Percentiles rank a stretch among this genome's conserved stretches.
phyloP scores from a whole-genome alignment of 2,329 filamentous ascomycete genomes.

The Metarhizium brunneum region DNA sequence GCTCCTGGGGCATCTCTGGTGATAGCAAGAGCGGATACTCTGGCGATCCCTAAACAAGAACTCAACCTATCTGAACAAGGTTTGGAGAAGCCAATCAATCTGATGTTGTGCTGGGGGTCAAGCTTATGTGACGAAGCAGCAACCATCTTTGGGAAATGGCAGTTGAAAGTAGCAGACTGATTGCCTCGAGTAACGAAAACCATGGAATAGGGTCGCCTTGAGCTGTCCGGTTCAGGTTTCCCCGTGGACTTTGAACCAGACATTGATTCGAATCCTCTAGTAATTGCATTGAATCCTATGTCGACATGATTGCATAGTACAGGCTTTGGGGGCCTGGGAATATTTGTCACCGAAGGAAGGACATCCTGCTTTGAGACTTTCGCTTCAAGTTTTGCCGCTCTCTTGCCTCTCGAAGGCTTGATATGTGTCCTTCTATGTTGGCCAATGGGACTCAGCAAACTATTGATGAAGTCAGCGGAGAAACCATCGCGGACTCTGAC shows the following conservation, averaged over 20 bases:
- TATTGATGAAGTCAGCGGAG: slow-evolving; percentile 20
- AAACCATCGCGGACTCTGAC: neutral
- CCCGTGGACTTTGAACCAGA: slow-evolving; percentile 12
- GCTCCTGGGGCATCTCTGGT: slow-evolving; percentile 46
- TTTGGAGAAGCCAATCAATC: slow-evolving; percentile 54
- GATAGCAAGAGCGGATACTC: slow-evolving; percentile 57
- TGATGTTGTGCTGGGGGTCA: slow-evolving; percentile 31
- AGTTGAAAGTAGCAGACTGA: slow-evolving; percentile 47
- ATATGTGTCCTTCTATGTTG: slow-evolving; percentile 46
- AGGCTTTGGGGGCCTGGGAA: slow-evolving; percentile 25
- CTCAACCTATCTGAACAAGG: slow-evolving; percentile 49
- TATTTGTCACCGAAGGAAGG: neutral
- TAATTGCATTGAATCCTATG: slow-evolving; percentile 56
- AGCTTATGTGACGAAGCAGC: slow-evolving; percentile 36
- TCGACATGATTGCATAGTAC: slow-evolving; percentile 49
- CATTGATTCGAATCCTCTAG: slow-evolving; percentile 43
- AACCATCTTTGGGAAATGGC: slow-evolving; percentile 49
- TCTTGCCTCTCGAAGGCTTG: slow-evolving; percentile 51
- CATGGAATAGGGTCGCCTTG: slow-evolving; percentile 30
- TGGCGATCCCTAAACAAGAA: slow-evolving; percentile 47
- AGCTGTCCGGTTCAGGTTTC: neutral
- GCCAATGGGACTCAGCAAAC: slow-evolving; percentile 55
- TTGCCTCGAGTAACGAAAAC: slow-evolving; percentile 51
- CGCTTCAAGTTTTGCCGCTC: slow-evolving; percentile 33
- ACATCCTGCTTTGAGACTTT: neutral